These are phyloP conservation scores for Chrysanthemum seticuspe DNA, from an alignment of 129 eudicot genomes.

Conservation along the genomic window DNA sequence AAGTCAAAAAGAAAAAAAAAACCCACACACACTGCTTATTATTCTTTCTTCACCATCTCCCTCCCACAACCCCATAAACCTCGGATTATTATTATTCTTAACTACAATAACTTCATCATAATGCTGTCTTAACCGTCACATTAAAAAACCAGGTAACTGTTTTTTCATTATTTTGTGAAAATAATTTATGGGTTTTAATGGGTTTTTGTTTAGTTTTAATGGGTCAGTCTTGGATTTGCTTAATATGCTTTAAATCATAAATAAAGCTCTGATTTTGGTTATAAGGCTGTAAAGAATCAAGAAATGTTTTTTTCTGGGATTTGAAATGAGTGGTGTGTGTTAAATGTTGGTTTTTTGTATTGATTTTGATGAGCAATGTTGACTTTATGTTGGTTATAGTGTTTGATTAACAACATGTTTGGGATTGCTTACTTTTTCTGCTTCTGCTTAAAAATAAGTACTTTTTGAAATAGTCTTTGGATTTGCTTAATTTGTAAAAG, in stretches of 20 bases:
- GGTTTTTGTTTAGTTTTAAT: background rate
- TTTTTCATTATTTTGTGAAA: background rate
- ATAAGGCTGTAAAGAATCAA: background rate
- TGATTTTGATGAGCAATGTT: background rate
- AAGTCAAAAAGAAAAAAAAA: background rate
- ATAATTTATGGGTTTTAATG: background rate
- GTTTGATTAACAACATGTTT: background rate
- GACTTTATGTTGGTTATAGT: too few relatives aligned
- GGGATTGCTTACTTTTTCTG: too few relatives aligned
- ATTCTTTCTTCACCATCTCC: slow-evolving; percentile 9
- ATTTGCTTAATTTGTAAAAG: too few relatives aligned
- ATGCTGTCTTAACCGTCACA: too few relatives aligned
- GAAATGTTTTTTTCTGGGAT: background rate
- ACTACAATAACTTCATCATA: too few relatives aligned
- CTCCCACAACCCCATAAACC: slow-evolving; percentile 8
- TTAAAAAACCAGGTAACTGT: background rate
- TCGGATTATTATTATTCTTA: background rate
- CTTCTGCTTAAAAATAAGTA: too few relatives aligned
- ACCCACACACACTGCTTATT: background rate
- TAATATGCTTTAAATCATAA: background rate
- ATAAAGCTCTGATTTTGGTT: background rate
- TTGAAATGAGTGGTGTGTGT: background rate
- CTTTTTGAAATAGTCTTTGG: too few relatives aligned
- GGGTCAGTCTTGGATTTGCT: slow-evolving; percentile 13
- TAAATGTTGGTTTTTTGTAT: slow-evolving; percentile 4